Percentiles rank a stretch among this genome's conserved stretches.
Evolutionary conservation across 176 grass and related monocot genomes (phyloP).

Genomic region (Pontederia crassipes): DNA sequence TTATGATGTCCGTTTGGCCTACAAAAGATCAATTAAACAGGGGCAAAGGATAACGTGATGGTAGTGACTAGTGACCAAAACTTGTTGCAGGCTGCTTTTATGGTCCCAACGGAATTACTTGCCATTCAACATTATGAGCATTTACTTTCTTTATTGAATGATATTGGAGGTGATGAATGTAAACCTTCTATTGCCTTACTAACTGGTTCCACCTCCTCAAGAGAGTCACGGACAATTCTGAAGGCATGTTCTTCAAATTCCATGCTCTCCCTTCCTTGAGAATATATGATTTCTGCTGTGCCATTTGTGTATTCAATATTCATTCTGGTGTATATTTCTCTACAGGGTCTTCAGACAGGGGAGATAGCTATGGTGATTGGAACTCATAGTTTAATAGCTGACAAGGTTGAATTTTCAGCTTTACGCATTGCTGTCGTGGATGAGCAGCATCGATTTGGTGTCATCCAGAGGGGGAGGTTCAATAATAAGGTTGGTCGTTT

Average conservation of each 20-base stretch:
- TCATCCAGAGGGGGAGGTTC: conserved; percentile 79
- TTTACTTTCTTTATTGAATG: conserved; percentile 64
- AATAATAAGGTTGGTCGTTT: conserved; percentile 60
- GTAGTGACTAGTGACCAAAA: conserved; percentile 2
- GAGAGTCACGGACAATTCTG: conserved; percentile 57
- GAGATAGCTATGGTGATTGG: conserved; percentile 89
- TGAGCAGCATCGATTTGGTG: conserved; percentile 87
- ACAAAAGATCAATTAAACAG: not conserved
- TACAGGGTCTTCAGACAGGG: conserved; percentile 61
- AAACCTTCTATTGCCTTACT: conserved; percentile 77
- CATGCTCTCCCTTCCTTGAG: conserved; percentile 21
- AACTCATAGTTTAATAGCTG: conserved; percentile 82
- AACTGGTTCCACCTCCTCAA: conserved; percentile 75
- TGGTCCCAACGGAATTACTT: conserved; percentile 92
- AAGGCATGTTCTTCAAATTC: conserved; percentile 41
- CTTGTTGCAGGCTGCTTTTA: conserved; percentile 72
- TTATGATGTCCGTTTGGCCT: not conserved
- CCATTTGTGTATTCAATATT: not conserved
- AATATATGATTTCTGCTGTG: not conserved
- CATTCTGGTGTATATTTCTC: conserved; percentile 12
- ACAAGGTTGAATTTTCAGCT: conserved; percentile 60
- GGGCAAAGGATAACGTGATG: not conserved
- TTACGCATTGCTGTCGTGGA: conserved; percentile 75
- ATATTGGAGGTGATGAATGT: conserved; percentile 44
- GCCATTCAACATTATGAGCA: conserved; percentile 78